A percentile compares a stretch with the other conserved stretches of the same genome.
These are phyloP conservation scores for Akanthomyces dipterigenus DNA, from an alignment of 2,329 filamentous ascomycete genomes.

Conservation along the genomic window DNA sequence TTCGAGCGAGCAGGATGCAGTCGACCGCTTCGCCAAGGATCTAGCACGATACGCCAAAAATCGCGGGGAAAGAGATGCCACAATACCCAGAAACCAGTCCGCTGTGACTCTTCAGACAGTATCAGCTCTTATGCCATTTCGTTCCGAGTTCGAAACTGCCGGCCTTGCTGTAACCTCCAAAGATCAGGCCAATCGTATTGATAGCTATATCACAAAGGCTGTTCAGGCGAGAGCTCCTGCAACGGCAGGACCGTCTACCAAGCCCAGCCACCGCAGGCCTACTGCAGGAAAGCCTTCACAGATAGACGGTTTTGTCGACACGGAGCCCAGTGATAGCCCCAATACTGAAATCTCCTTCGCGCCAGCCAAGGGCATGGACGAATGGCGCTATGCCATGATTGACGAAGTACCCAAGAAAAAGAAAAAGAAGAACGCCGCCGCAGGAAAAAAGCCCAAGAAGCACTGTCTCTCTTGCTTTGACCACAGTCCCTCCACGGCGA, in stretches of 20 bases:
- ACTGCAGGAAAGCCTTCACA: constrained; percentile 16
- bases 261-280: not conserved
- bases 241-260: not conserved
- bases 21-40: constrained; percentile 31
- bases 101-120: constrained; percentile 44
- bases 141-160: constrained; percentile 44
- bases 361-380: constrained; percentile 22
- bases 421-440: constrained; percentile 10
- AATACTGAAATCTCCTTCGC: constrained; percentile 28
- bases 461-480: constrained; percentile 26
- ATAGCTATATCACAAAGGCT: constrained; percentile 16
- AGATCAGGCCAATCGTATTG: constrained; percentile 31
- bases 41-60: constrained; percentile 24
- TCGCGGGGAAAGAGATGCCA: not conserved
- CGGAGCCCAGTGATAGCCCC: constrained; percentile 18
- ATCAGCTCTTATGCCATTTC: constrained; percentile 46
- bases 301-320: constrained; percentile 24
- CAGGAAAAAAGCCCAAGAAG: constrained; percentile 2
- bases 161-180: constrained; percentile 51
- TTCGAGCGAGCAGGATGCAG: constrained; percentile 35
- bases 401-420: constrained; percentile 21
- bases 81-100: constrained; percentile 23
- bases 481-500: constrained; percentile 18
- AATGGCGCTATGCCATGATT: constrained; percentile 28
- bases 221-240: constrained; percentile 12